Evolutionary conservation across 257 asterid species (phyloP).

Genomic region (Echites panduratus): DNA sequence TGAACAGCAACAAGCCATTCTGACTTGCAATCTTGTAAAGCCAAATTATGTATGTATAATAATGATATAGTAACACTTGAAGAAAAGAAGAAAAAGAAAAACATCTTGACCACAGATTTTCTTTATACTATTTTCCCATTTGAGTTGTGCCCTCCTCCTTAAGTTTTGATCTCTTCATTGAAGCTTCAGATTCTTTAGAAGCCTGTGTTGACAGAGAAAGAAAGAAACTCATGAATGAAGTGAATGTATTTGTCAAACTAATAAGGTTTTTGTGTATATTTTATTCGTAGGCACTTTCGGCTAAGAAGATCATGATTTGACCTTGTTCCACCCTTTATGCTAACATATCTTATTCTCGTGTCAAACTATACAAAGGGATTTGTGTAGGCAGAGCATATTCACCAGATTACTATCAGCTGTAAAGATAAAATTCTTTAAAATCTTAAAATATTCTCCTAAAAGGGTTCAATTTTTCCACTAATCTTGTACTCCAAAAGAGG

Average conservation of each 20-base stretch:
- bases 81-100: background rate
- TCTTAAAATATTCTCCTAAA: background rate
- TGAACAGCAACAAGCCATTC: background rate
- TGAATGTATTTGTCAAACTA: background rate
- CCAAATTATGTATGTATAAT: background rate
- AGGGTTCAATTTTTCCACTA: constrained; percentile 5
- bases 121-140: background rate
- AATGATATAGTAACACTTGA: constrained; percentile 2
- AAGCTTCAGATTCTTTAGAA: constrained; percentile 59
- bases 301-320: constrained; percentile 6
- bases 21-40: background rate
- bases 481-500: background rate
- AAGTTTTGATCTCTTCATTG: constrained; percentile 22
- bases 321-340: background rate
- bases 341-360: background rate
- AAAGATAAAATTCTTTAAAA: constrained; percentile 4
- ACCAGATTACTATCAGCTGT: background rate
- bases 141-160: background rate
- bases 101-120: background rate
- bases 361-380: constrained; percentile 1
- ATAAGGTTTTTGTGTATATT: background rate
- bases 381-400: constrained; percentile 14
- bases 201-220: constrained; percentile 31
- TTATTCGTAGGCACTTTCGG: constrained; percentile 1
- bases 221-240: background rate